Evolutionary conservation across 345 rosid genomes (phyloP).

Genomic region (Microcos paniculata): DNA sequence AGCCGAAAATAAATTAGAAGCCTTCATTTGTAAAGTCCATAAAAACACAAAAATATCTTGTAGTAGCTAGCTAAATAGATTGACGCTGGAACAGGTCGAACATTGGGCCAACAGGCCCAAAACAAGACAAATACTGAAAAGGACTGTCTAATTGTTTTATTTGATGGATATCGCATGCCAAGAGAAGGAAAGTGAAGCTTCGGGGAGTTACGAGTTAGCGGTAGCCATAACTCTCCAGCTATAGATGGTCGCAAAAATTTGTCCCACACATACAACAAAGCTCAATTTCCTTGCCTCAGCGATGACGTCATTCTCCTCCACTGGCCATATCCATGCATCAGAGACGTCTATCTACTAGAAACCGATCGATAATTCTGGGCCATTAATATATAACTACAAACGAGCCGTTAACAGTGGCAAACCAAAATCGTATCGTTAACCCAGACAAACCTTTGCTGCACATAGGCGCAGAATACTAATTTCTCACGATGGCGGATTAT

Average conservation of each 20-base stretch:
- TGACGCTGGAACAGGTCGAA: too few relatives aligned
- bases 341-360: background rate
- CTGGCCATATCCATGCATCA: background rate
- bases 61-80: too few relatives aligned
- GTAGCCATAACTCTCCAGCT: too few relatives aligned
- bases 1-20: too few relatives aligned
- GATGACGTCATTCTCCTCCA: background rate
- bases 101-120: too few relatives aligned
- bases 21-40: too few relatives aligned
- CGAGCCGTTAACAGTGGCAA: background rate
- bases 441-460: background rate
- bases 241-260: background rate
- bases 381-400: background rate
- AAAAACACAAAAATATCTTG: too few relatives aligned
- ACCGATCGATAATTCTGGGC: background rate
- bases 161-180: too few relatives aligned
- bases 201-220: too few relatives aligned
- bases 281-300: constrained; percentile 2
- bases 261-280: background rate
- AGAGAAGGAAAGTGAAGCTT: too few relatives aligned
- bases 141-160: too few relatives aligned
- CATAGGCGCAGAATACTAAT: background rate
- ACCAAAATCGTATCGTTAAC: background rate
- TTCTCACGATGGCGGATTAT: background rate
- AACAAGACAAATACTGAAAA: too few relatives aligned